Conservation (phyloP, 2,329 filamentous ascomycete genomes). For the Bipolaris bicolor region DNA sequence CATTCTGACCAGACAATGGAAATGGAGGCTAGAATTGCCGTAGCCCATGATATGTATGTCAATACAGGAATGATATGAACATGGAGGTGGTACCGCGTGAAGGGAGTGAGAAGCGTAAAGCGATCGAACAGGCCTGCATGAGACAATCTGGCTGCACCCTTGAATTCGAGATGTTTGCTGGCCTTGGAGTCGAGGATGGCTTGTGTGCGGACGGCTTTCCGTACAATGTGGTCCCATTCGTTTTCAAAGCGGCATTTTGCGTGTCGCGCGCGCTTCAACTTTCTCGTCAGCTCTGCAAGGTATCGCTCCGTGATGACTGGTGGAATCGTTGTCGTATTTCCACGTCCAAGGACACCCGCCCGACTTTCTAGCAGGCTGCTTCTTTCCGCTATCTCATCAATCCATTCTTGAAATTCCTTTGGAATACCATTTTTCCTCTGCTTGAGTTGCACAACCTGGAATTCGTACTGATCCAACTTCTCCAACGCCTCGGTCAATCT, state of each 20-base stretch:
- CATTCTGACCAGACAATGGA: constrained; percentile 94
- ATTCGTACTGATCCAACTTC: constrained; percentile 79
- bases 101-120: constrained; percentile 72
- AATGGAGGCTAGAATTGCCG: constrained; percentile 76
- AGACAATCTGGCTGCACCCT: constrained; percentile 57
- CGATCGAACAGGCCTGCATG: constrained; percentile 50
- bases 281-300: constrained; percentile 84
- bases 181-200: constrained; percentile 81
- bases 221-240: constrained; percentile 83
- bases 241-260: constrained; percentile 80
- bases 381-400: constrained; percentile 87
- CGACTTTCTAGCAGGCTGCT: constrained; percentile 70
- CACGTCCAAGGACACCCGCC: constrained; percentile 32
- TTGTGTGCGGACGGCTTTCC: constrained; percentile 76
- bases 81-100: constrained; percentile 79
- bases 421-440: constrained; percentile 81
- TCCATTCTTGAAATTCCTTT: constrained; percentile 84
- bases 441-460: constrained; percentile 78
- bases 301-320: constrained; percentile 92
- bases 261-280: constrained; percentile 81
- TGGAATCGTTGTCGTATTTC: constrained; percentile 62
- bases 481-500: constrained; percentile 84
- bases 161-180: constrained; percentile 81
- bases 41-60: constrained; percentile 67
- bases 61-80: constrained; percentile 74